Base-by-base conservation (phyloP, 306 rosid species). In the Sphenostylis stenocarpa region DNA sequence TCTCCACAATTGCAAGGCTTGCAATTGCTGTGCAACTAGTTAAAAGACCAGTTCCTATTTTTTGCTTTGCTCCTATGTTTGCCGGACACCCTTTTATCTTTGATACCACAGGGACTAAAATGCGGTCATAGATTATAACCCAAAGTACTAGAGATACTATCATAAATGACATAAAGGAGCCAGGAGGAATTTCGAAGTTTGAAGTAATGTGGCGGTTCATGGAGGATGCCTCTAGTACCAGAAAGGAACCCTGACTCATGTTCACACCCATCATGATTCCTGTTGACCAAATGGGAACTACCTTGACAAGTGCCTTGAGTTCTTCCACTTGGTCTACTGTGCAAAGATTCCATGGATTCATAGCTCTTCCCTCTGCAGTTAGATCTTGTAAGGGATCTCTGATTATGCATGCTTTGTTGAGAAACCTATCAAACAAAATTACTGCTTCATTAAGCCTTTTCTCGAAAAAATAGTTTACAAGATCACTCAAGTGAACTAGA, bases 281-380 rank as follows among this genome's bases (percentile, higher is more conserved):
- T 65, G 84, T 23, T 53, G 69, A 65, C 84, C 84, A 80, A 44
- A 80, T 65, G 65, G 79, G 84, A 1, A 73, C 26, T 53, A 80
- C 38, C 70, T 53, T 80, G 1, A 80, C 1, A 16, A 80, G 23
- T 80, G 84, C 62, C 63, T 80, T 80, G 3, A 80, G 17, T 13
- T 73, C 79, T 80, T 80, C 84, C 69, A 87, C 87, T 83, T 87
- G 84, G 6, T 85, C 76, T 17, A 85, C 84, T 15, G 87, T 85
- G 82, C 89, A 87, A 57, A 85, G 67, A 43, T 62, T 85, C 91
- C 87, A 85, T 55, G 91, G 89, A 41, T 87, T 66, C 17, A 43
- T 36, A 66, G 82, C 79, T 9, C 15, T 70, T 79, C 87, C 84
- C 1, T 83, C 86, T 21, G 44, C 60, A 63, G 63, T 67, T 9